Evolutionary conservation across 1,139 yeast species (phyloP).

Genomic region (Suhomyces wounanorum): DNA sequence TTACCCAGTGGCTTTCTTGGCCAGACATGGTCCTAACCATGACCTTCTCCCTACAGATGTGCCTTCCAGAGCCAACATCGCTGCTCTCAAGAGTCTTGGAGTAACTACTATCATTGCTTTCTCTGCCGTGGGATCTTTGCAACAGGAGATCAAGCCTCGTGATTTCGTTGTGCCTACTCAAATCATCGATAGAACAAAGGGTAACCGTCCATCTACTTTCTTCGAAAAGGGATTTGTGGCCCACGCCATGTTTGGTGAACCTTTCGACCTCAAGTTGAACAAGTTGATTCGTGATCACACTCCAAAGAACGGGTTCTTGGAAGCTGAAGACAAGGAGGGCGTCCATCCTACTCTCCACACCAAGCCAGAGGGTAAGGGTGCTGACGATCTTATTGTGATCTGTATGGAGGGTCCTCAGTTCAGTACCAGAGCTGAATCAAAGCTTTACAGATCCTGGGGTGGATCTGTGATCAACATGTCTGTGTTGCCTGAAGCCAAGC

Average conservation of each 20-base stretch:
- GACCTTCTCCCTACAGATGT: conserved; percentile 89
- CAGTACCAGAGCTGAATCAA: conserved; percentile 96
- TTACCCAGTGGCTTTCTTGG: conserved; percentile 88
- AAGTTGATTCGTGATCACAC: conserved; percentile 61
- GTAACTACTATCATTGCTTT: conserved; percentile 89
- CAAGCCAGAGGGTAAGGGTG: conserved; percentile 47
- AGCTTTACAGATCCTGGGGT: conserved; percentile 84
- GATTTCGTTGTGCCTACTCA: conserved; percentile 96
- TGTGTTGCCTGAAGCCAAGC: conserved; percentile 90
- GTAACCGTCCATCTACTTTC: conserved; percentile 86
- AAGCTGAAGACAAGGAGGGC: conserved; percentile 39
- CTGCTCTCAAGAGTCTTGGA: conserved; percentile 86
- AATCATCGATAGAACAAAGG: conserved; percentile 94
- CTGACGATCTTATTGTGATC: conserved; percentile 76
- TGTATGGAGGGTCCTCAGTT: conserved; percentile 99
- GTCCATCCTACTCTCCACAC: conserved; percentile 56
- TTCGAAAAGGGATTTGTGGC: conserved; percentile 94
- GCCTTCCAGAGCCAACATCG: conserved; percentile 91
- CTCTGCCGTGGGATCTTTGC: conserved; percentile 95
- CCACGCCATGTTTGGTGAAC: conserved; percentile 97
- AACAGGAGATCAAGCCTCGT: conserved; percentile 84
- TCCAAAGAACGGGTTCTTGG: conserved; percentile 53
- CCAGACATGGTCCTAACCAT: conserved; percentile 92
- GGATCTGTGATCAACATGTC: conserved; percentile 97
- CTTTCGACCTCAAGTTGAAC: conserved; percentile 78